These are phyloP conservation scores for Alternaria dauci DNA, from an alignment of 2,329 filamentous ascomycete species.

Conservation along the genomic window DNA sequence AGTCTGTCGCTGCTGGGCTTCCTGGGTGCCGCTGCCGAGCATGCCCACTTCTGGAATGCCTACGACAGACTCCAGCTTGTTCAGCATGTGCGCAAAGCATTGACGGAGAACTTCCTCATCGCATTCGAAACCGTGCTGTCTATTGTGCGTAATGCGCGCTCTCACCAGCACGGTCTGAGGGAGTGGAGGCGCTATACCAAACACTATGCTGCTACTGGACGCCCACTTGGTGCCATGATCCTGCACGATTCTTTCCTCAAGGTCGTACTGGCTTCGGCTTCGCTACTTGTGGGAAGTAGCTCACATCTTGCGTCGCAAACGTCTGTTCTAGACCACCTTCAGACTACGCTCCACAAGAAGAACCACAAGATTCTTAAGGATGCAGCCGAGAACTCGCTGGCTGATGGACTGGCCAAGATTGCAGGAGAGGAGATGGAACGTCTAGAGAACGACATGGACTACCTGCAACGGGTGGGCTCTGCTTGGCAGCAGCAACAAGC, in stretches of 20 bases:
- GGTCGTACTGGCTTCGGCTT: constrained; percentile 80
- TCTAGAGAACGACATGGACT: constrained; percentile 89
- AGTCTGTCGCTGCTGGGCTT: constrained; percentile 90
- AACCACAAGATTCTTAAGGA: constrained; percentile 27
- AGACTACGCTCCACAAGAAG: constrained; percentile 26
- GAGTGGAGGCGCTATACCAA: constrained; percentile 90
- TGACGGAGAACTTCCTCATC: constrained; percentile 86
- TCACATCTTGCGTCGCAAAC: constrained; percentile 66
- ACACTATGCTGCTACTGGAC: constrained; percentile 79
- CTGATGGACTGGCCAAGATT: constrained; percentile 72
- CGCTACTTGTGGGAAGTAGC: constrained; percentile 71
- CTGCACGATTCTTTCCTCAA: constrained; percentile 88
- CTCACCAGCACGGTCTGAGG: constrained; percentile 70
- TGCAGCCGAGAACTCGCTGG: constrained; percentile 42
- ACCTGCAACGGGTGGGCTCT: constrained; percentile 79
- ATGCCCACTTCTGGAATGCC: constrained; percentile 81
- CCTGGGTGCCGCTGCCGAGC: constrained; percentile 79
- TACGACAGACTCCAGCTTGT: constrained; percentile 78
- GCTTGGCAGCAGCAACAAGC: constrained; percentile 86
- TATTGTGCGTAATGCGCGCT: constrained; percentile 81
- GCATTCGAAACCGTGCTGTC: constrained; percentile 90
- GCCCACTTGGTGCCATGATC: constrained; percentile 89
- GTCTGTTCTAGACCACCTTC: constrained; percentile 76
- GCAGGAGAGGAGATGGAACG: constrained; percentile 84
- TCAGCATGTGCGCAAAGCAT: constrained; percentile 72